Evolutionary conservation across 2,329 filamentous ascomycete genomes (phyloP).

Genomic region (Monilinia vaccinii-corymbosi): DNA sequence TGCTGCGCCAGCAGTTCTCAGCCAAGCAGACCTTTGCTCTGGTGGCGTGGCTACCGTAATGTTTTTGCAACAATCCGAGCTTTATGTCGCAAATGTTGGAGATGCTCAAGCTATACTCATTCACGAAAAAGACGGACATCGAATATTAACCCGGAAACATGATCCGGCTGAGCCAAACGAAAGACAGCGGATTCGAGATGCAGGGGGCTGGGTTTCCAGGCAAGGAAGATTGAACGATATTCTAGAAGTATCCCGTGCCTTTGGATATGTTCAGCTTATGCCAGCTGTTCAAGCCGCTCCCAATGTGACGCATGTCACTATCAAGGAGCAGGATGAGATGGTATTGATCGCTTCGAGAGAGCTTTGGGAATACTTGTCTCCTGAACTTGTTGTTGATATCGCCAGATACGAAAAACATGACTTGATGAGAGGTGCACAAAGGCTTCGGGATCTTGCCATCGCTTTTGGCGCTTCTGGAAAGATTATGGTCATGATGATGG

Average conservation of each 20-base stretch:
- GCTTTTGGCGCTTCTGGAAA: constrained; percentile 90
- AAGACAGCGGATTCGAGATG: constrained; percentile 81
- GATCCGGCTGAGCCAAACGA: constrained; percentile 83
- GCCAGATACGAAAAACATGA: constrained; percentile 79
- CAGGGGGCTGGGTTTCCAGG: constrained; percentile 89
- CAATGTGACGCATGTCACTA: constrained; percentile 65
- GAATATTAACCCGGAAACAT: constrained; percentile 81
- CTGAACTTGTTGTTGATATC: constrained; percentile 85
- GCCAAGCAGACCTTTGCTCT: constrained; percentile 79
- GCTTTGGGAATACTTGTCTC: constrained; percentile 89
- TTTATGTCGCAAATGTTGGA: constrained; percentile 91
- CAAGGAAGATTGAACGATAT: constrained; percentile 90
- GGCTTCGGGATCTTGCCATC: constrained; percentile 88
- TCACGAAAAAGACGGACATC: constrained; percentile 74
- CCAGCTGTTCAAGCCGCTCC: constrained; percentile 89
- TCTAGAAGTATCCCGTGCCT: constrained; percentile 85
- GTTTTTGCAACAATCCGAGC: constrained; percentile 80
- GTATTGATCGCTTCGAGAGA: constrained; percentile 85
- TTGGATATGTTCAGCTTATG: constrained; percentile 89
- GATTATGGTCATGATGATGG: constrained; percentile 98
- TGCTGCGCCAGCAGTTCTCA: constrained; percentile 65
- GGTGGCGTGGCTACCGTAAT: constrained; percentile 88
- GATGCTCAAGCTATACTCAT: constrained; percentile 95
- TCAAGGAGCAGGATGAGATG: constrained; percentile 87
- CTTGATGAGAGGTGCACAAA: constrained; percentile 90